A percentile compares a stretch with the other conserved stretches of the same genome.
Conservation (phyloP, 2,329 filamentous ascomycete species). For the Penicillium sp. region DNA sequence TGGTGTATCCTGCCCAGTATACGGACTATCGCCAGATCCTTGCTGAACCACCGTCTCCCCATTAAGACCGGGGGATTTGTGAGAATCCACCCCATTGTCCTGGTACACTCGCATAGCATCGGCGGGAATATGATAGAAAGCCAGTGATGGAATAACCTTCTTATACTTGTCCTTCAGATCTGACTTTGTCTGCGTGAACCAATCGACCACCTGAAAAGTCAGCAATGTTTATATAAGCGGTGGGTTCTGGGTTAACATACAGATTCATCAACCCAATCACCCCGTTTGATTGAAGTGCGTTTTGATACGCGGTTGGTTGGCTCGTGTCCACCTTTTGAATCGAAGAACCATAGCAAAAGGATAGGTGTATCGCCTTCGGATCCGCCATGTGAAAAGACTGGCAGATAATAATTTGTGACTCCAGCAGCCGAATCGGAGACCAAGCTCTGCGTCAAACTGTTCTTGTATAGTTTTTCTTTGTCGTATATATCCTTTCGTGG, state of each 20-base stretch:
- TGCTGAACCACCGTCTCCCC: constrained; percentile 44
- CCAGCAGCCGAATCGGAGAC: constrained; percentile 42
- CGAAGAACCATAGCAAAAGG: constrained; percentile 71
- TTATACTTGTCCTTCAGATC: constrained; percentile 31
- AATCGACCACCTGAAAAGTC: constrained; percentile 29
- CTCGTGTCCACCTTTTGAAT: constrained; percentile 60
- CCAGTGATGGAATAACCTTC: constrained; percentile 50
- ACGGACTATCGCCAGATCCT: constrained; percentile 23
- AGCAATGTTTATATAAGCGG: neutral
- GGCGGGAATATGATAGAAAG: constrained; percentile 58
- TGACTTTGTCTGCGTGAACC: constrained; percentile 44
- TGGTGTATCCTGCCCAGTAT: constrained; percentile 53
- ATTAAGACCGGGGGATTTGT: constrained; percentile 50
- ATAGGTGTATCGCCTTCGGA: constrained; percentile 33
- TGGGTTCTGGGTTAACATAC: constrained; percentile 22
- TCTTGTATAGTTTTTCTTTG: constrained; percentile 39
- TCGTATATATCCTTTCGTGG: constrained; percentile 40
- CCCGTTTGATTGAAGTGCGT: constrained; percentile 29
- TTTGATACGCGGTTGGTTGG: constrained; percentile 42
- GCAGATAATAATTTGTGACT: constrained; percentile 58
- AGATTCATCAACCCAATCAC: constrained; percentile 47
- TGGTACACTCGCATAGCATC: constrained; percentile 47
- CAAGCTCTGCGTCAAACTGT: constrained; percentile 46
- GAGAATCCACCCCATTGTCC: constrained; percentile 42
- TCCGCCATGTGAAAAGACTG: constrained; percentile 51